Evolutionary conservation across 352 stramenopile species (phyloP).

Genomic region (Phytophthora podocarpi): DNA sequence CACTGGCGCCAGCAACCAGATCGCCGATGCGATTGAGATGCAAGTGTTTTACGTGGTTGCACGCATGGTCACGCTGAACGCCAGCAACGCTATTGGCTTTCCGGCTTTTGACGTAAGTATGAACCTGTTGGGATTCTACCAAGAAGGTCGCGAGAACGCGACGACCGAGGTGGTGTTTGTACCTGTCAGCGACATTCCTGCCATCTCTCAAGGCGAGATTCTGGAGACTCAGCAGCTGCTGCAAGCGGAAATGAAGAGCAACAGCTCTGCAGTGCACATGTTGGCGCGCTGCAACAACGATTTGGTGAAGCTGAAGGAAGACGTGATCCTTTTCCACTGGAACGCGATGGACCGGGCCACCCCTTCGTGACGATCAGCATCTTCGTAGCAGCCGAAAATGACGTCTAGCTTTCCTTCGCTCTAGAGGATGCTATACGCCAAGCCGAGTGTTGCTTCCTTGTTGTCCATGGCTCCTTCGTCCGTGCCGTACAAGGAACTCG

Average conservation of each 20-base stretch:
- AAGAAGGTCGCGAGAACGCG: constrained; percentile 71
- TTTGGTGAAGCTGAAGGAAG: constrained; percentile 85
- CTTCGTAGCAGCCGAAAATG: constrained; percentile 48
- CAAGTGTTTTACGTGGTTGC: constrained; percentile 85
- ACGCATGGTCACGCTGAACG: constrained; percentile 74
- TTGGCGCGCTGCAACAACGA: constrained; percentile 80
- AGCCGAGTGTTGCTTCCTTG: background rate
- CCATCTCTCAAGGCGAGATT: constrained; percentile 76
- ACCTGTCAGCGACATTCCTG: constrained; percentile 72
- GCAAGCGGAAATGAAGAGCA: constrained; percentile 72
- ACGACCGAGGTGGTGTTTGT: constrained; percentile 86
- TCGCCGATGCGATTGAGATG: constrained; percentile 77
- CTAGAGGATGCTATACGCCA: constrained; percentile 54
- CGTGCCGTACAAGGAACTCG: constrained; percentile 11
- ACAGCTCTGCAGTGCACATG: constrained; percentile 73
- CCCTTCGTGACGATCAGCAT: constrained; percentile 41
- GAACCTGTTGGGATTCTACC: constrained; percentile 84
- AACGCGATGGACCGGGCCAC: constrained; percentile 74
- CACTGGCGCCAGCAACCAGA: constrained; percentile 42
- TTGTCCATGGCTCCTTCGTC: constrained; percentile 5
- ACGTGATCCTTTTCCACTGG: constrained; percentile 88
- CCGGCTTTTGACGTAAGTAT: constrained; percentile 71
- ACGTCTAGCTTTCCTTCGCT: constrained; percentile 41
- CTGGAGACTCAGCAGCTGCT: constrained; percentile 69
- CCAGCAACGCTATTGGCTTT: constrained; percentile 77